phyloP scores from a whole-genome alignment of 305 asterid genomes.

The Striga hermonthica region DNA sequence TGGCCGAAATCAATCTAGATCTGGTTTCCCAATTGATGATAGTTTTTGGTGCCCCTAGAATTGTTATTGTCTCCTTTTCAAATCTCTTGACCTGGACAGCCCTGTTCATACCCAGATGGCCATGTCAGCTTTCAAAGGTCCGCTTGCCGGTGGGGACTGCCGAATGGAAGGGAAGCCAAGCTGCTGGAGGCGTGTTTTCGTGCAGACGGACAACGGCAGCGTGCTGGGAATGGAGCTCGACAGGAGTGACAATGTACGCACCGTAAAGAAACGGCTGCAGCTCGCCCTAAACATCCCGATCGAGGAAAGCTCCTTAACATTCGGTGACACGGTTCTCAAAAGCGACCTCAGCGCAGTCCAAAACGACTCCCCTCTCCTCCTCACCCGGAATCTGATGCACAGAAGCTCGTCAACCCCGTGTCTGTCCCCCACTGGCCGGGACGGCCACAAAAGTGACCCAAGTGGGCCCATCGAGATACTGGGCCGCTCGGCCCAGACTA shows the following conservation, averaged over 20 bases:
- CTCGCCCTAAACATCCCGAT: slow-evolving; percentile 70
- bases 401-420: slow-evolving; percentile 72
- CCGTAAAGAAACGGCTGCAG: slow-evolving; percentile 85
- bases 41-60: too few species aligned
- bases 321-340: slow-evolving; percentile 80
- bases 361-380: slow-evolving; percentile 74
- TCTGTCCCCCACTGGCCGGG: slow-evolving; percentile 34
- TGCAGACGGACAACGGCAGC: slow-evolving; percentile 88
- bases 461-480: slow-evolving; percentile 50
- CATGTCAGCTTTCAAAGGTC: not conserved
- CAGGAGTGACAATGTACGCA: slow-evolving; percentile 79
- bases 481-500: slow-evolving; percentile 42
- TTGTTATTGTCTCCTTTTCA: too few species aligned
- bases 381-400: slow-evolving; percentile 65
- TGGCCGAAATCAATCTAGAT: too few species aligned
- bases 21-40: too few species aligned
- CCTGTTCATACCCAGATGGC: too few species aligned
- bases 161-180: slow-evolving; percentile 58
- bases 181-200: slow-evolving; percentile 80
- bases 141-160: not conserved
- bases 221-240: slow-evolving; percentile 94
- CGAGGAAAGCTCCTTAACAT: slow-evolving; percentile 85
- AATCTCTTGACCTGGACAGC: too few species aligned
- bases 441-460: not conserved
- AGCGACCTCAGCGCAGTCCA: slow-evolving; percentile 82